These are phyloP conservation scores for Diaporthe vexans DNA, from an alignment of 2,329 filamentous ascomycete genomes.

Conservation along the genomic window DNA sequence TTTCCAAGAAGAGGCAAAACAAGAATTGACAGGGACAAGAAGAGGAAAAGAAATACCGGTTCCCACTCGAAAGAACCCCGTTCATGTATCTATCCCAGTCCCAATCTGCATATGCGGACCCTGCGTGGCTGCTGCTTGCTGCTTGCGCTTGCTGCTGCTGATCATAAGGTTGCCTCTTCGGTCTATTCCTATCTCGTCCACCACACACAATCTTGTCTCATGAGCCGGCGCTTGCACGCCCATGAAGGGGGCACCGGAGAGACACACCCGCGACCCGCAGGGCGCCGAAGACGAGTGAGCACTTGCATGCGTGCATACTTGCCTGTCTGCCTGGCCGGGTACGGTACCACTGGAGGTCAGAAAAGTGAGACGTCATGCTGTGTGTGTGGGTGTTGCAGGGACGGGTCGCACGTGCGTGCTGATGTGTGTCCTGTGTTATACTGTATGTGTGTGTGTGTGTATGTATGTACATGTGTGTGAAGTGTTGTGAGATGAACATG, in stretches of 20 bases:
- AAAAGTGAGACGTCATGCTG: slow-evolving; percentile 24
- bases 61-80: background rate
- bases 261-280: background rate
- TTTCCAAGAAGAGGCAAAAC: background rate
- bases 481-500: background rate
- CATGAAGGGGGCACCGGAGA: background rate
- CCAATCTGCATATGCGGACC: background rate
- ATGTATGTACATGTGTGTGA: background rate
- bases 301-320: background rate
- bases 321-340: background rate
- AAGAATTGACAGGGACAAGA: background rate
- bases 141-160: background rate
- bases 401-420: background rate
- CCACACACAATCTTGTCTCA: slow-evolving; percentile 7
- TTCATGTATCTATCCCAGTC: slow-evolving; percentile 9
- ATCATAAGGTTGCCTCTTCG: background rate
- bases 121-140: background rate
- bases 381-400: background rate
- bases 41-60: background rate
- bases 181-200: background rate
- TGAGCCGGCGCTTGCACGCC: background rate
- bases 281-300: background rate
- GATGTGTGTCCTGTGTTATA: too few relatives aligned
- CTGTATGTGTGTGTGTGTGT: background rate
- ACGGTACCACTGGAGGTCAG: slow-evolving; percentile 3